These are phyloP conservation scores for Candida sonorensis DNA, from an alignment of 805 yeast genomes.

Conservation along the genomic window DNA sequence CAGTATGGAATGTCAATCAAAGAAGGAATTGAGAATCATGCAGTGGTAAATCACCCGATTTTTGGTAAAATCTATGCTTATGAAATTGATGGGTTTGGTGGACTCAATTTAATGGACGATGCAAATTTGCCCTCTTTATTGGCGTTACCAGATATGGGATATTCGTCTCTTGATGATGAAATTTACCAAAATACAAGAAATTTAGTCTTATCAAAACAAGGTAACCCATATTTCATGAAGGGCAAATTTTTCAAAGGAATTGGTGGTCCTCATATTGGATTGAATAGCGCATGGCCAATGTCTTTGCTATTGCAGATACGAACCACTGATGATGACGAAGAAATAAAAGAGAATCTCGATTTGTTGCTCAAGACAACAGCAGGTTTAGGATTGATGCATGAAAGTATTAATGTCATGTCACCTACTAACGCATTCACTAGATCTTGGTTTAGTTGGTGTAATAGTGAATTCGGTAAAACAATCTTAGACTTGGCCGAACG, in stretches of 20 bases:
- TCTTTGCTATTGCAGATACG: constrained; percentile 67
- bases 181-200: constrained; percentile 72
- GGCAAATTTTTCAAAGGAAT: constrained; percentile 67
- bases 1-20: constrained; percentile 36
- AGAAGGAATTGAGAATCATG: constrained; percentile 55
- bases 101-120: constrained; percentile 74
- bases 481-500: constrained; percentile 67
- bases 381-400: constrained; percentile 79
- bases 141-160: constrained; percentile 77
- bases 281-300: constrained; percentile 87
- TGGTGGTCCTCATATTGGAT: constrained; percentile 90
- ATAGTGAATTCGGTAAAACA: constrained; percentile 84
- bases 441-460: constrained; percentile 94
- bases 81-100: constrained; percentile 85
- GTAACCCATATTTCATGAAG: constrained; percentile 70
- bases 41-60: constrained; percentile 56
- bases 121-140: constrained; percentile 82
- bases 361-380: constrained; percentile 56
- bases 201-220: constrained; percentile 61
- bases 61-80: constrained; percentile 80
- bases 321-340: constrained; percentile 66
- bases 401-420: constrained; percentile 61
- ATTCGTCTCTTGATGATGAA: constrained; percentile 39
- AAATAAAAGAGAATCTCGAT: constrained; percentile 45
- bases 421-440: constrained; percentile 55